Percentiles rank a stretch among this genome's conserved stretches.
phyloP scores from a whole-genome alignment of 345 rosid genomes.

The Cardamine occulta region DNA sequence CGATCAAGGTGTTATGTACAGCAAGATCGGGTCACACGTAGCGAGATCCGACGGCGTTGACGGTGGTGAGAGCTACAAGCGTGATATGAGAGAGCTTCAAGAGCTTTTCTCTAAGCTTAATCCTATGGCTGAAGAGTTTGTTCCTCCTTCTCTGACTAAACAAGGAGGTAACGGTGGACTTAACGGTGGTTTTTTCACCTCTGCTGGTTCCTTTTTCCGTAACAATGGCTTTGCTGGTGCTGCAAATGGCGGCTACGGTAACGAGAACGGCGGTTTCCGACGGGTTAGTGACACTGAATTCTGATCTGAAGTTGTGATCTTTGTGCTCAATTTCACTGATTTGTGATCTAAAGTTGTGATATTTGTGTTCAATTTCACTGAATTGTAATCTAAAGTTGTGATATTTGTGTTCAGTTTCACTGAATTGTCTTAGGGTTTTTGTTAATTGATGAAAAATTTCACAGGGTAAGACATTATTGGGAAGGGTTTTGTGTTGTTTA shows the following conservation, averaged over 20 bases:
- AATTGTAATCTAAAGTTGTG: slow-evolving; percentile 20
- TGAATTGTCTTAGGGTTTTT: slow-evolving; percentile 22
- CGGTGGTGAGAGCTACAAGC: slow-evolving; percentile 54
- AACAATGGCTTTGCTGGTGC: slow-evolving; percentile 34
- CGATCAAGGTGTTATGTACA: slow-evolving; percentile 45
- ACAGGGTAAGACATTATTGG: neutral
- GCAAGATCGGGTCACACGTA: slow-evolving; percentile 49
- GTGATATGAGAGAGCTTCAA: slow-evolving; percentile 78
- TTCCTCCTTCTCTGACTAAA: slow-evolving; percentile 72
- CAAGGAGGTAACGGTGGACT: slow-evolving; percentile 43
- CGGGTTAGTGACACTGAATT: slow-evolving; percentile 50
- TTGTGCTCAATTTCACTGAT: neutral
- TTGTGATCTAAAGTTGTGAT: neutral
- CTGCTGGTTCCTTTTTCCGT: slow-evolving; percentile 41
- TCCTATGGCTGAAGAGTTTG: slow-evolving; percentile 95
- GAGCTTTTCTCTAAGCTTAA: slow-evolving; percentile 94
- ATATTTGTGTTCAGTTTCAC: neutral
- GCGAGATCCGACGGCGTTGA: slow-evolving; percentile 53
- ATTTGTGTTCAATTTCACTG: slow-evolving; percentile 5
- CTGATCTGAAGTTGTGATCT: neutral
- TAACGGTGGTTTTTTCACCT: slow-evolving; percentile 48
- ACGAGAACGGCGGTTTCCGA: slow-evolving; percentile 52
- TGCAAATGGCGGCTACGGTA: slow-evolving; percentile 41
- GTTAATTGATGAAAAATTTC: neutral
- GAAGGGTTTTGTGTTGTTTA: neutral